Evolutionary conservation across 2,329 filamentous ascomycete genomes (phyloP), one percentile per base, ranked within the genome.

Genomic region (Macrophomina phaseolina): DNA sequence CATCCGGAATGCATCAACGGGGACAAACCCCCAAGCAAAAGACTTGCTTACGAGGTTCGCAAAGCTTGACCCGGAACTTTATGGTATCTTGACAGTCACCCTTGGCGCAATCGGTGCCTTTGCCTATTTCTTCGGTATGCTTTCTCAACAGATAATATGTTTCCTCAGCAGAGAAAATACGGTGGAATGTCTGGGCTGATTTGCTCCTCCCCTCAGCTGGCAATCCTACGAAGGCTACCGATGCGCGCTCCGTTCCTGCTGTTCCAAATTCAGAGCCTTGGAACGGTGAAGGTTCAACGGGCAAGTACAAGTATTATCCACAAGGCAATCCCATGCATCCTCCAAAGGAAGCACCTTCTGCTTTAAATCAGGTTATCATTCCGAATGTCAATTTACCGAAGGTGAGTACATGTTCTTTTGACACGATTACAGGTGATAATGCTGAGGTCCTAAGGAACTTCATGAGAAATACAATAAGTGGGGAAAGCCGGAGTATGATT

Each of bases 401-500:
- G 90, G 78, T 74, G 71, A 49, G 63, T 48, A 1, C 12, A 11
- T 0, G 4, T 32, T 14, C 9, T 34, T 9, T 4, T 23, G 34
- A 7, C 0, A 16, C 28, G 36, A 5, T 3, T 18, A 3, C 14
- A 7, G 36, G 36, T 7, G 12, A 32, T 5, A 16, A 30, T 45
- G 16, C 40, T 61, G 8, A 53, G 23, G 11, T 16, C 9, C 36
- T 62, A 66, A 96, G 92, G 87, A 90, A 76, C 88, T 97, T 71
- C 95, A 99, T 84, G 95, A 98, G 74, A 91, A 91, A 84, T 97
- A 91, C 89, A 99, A 99, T 91, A 99, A 99, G 87, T 98, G 92
- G 89, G 95, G 95, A 81, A 98, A 98, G 89, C 94, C 98, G 73
- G 94, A 92, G 73, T 97, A 91, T 83, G 78, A 73, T 12, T 23